Base-by-base conservation (phyloP, 306 rosid species). In the Carpinus viminea region DNA sequence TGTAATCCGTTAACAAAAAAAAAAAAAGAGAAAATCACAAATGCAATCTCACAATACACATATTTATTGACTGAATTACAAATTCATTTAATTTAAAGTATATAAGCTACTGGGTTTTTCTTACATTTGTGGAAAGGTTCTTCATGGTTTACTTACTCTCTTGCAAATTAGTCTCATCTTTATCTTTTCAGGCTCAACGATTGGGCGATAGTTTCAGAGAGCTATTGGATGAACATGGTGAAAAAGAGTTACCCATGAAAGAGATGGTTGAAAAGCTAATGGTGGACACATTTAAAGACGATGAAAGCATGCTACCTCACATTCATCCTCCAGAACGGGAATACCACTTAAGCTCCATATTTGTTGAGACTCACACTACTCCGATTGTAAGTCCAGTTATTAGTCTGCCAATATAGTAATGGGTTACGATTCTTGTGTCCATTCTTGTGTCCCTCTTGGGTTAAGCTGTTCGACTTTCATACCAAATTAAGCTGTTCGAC, bases 251-350 rank as follows among this genome's bases (percentile, higher is more conserved):
- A 72, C 89, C 88, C 0, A 21, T 83, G 2, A 81, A 87, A 75
- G 95, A 88, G 82, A 88, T 89, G 92, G 84, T 87, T 51, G 89
- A 85, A 81, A 83, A 90, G 50, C 85, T 95, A 46, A 86, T 92
- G 97, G 91, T 78, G 61, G 76, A 89, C 86, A 86, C 85, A 6
- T 18, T 77, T 38, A 91, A 83, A 87, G 95, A 87, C 12, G 94
- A 91, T 2, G 85, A 74, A 43, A 79, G 87, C 81, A 51, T 77
- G 86, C 80, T 91, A 57, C 97, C 97, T 13, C 85, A 84, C 38
- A 83, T 91, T 68, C 78, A 62, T 76, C 82, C 95, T 65, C 91
- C 86, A 31, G 88, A 83, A 51, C 46, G 62, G 15, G 95, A 91
- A 54, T 74, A 77, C 48, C 75, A 78, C 31, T 26, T 71, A 65